These are phyloP conservation scores for Solanum habrochaites DNA, from an alignment of 257 asterid genomes.

Conservation along the genomic window DNA sequence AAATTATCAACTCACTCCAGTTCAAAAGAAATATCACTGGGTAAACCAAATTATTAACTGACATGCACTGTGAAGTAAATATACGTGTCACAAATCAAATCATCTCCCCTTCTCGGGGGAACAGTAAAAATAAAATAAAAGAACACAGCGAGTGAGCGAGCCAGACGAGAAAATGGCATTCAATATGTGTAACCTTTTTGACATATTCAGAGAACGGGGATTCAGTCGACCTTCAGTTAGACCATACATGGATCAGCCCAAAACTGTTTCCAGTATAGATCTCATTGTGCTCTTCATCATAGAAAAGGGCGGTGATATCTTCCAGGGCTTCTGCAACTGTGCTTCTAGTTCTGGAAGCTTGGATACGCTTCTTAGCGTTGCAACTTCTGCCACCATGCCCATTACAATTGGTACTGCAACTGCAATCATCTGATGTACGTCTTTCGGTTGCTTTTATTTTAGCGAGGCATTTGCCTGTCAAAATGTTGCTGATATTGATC, in stretches of 20 bases:
- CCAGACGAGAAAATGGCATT: not conserved
- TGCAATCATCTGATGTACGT: constrained; percentile 38
- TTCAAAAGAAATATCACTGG: not conserved
- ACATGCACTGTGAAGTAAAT: not conserved
- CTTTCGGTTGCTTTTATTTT: constrained; percentile 69
- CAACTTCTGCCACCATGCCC: constrained; percentile 44
- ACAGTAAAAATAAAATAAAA: not conserved
- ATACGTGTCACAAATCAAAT: not conserved
- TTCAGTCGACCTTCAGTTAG: constrained; percentile 38
- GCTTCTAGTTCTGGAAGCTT: constrained; percentile 48
- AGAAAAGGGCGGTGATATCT: constrained; percentile 91
- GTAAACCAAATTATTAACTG: not conserved
- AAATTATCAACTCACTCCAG: not conserved
- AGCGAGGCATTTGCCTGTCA: constrained; percentile 93
- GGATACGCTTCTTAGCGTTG: constrained; percentile 41
- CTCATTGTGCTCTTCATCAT: constrained; percentile 97
- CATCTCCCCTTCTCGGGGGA: not conserved
- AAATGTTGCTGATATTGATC: constrained; percentile 84
- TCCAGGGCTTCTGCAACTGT: constrained; percentile 84
- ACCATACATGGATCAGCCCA: constrained; percentile 94
- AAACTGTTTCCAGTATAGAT: constrained; percentile 81
- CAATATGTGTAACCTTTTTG: not conserved
- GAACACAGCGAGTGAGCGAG: not conserved
- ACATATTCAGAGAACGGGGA: not conserved
- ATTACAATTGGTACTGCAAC: constrained; percentile 35